Percentiles rank a stretch among this genome's conserved stretches.
Evolutionary conservation across 2,329 filamentous ascomycete species (phyloP).

Genomic region (Dendryphion nanum): DNA sequence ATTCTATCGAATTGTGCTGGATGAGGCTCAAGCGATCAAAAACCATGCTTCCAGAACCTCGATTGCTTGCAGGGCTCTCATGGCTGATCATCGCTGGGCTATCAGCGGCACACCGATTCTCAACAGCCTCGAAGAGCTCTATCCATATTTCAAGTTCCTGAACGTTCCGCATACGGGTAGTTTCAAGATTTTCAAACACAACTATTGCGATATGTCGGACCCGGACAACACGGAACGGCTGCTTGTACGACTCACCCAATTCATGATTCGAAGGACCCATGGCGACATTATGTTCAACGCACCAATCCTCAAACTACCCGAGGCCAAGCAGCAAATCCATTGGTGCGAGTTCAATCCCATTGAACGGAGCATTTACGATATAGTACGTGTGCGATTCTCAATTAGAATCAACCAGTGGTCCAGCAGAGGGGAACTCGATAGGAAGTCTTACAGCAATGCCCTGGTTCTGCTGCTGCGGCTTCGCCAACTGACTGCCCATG

Average conservation of each 20-base stretch:
- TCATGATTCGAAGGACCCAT: slow-evolving; percentile 59
- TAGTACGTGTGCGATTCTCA: slow-evolving; percentile 47
- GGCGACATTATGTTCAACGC: slow-evolving; percentile 46
- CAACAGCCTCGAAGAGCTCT: slow-evolving; percentile 30
- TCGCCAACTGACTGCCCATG: slow-evolving; percentile 52
- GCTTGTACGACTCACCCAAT: slow-evolving; percentile 38
- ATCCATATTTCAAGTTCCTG: slow-evolving; percentile 47
- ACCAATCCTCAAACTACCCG: slow-evolving; percentile 55
- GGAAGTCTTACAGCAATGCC: slow-evolving; percentile 41
- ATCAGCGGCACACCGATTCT: slow-evolving; percentile 46
- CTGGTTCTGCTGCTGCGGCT: slow-evolving; percentile 51
- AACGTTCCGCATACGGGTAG: slow-evolving; percentile 40
- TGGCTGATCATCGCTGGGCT: slow-evolving; percentile 42
- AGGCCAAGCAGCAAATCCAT: slow-evolving; percentile 44
- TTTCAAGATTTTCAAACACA: slow-evolving; percentile 44
- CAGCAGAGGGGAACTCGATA: slow-evolving; percentile 18
- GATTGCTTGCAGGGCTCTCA: slow-evolving; percentile 45
- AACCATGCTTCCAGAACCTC: slow-evolving; percentile 45
- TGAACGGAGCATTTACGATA: slow-evolving; percentile 55
- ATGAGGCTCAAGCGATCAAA: slow-evolving; percentile 59
- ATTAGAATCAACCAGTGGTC: slow-evolving; percentile 40
- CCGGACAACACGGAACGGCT: slow-evolving; percentile 35
- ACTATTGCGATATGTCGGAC: slow-evolving; percentile 39
- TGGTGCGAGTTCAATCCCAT: slow-evolving; percentile 51
- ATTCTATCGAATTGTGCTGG: slow-evolving; percentile 54